Evolutionary conservation across 768 basidiomycete species (phyloP).

Genomic region (Auricularia sp.): DNA sequence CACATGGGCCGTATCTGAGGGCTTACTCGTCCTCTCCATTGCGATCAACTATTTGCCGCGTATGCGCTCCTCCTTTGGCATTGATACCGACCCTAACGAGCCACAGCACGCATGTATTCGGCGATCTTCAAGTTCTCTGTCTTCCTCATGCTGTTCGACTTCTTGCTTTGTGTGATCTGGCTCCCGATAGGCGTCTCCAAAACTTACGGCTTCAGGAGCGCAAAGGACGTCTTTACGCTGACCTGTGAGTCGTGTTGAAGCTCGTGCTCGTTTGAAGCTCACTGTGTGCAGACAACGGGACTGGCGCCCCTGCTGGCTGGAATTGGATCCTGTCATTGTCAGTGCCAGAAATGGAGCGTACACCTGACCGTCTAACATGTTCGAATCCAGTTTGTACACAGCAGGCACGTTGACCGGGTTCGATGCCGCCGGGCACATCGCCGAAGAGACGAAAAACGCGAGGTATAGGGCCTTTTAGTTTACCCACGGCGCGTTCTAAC

Average conservation of each 20-base stretch:
- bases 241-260: constrained; percentile 42
- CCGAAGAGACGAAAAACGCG: constrained; percentile 82
- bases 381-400: constrained; percentile 56
- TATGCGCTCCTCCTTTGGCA: constrained; percentile 15
- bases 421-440: constrained; percentile 80
- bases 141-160: constrained; percentile 71
- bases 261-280: not conserved
- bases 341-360: constrained; percentile 15
- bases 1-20: constrained; percentile 77
- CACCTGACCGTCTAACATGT: not conserved
- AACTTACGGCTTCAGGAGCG: constrained; percentile 82
- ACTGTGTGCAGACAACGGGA: constrained; percentile 64
- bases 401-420: constrained; percentile 86
- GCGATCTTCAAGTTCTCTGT: constrained; percentile 69
- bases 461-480: constrained; percentile 25
- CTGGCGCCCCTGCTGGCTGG: constrained; percentile 79
- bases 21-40: constrained; percentile 56
- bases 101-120: constrained; percentile 42
- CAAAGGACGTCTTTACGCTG: constrained; percentile 74
- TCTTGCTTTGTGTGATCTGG: constrained; percentile 83
- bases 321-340: constrained; percentile 88
- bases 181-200: constrained; percentile 82
- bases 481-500: not conserved
- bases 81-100: not conserved
- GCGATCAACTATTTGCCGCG: constrained; percentile 83